phyloP scores from a whole-genome alignment of 441 rosid genomes.

The Populus hybrid region DNA sequence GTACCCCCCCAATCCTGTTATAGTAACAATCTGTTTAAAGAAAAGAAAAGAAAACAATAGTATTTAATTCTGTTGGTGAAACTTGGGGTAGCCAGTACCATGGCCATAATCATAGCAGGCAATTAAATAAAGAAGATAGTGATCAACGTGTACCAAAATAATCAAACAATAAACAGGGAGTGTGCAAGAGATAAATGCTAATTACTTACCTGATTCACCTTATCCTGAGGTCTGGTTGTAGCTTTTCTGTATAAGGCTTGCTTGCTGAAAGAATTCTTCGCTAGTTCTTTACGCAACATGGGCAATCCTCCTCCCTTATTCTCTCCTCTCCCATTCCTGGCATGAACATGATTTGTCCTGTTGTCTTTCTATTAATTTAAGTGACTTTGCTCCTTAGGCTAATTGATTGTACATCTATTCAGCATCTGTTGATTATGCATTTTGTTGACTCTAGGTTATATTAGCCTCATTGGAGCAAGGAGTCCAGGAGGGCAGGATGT shows the following conservation, averaged over 20 bases:
- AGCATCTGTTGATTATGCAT: not conserved
- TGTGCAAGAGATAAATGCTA: not conserved
- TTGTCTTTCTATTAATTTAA: not conserved
- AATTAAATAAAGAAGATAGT: not conserved
- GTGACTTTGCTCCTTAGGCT: not conserved
- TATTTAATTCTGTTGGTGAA: not conserved
- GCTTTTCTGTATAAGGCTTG: not conserved
- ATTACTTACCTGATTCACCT: not conserved
- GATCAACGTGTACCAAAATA: not conserved
- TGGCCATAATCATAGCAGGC: not conserved
- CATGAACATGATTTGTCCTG: not conserved
- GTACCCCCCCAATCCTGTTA: constrained; percentile 31
- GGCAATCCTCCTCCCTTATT: not conserved
- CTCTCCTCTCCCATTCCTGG: not conserved
- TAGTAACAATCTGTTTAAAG: not conserved
- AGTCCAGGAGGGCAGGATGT: constrained; percentile 86
- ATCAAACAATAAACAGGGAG: not conserved
- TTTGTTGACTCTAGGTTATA: constrained; percentile 53
- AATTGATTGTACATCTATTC: not conserved
- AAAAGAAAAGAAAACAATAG: not conserved
- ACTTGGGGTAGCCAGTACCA: not conserved
- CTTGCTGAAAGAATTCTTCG: not conserved
- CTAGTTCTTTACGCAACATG: not conserved
- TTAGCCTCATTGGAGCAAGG: constrained; percentile 88
- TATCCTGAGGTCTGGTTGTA: not conserved